These are phyloP conservation scores for Conidiobolus incongruus DNA, from an alignment of 371 early-diverging fungal species.

Conservation along the genomic window DNA sequence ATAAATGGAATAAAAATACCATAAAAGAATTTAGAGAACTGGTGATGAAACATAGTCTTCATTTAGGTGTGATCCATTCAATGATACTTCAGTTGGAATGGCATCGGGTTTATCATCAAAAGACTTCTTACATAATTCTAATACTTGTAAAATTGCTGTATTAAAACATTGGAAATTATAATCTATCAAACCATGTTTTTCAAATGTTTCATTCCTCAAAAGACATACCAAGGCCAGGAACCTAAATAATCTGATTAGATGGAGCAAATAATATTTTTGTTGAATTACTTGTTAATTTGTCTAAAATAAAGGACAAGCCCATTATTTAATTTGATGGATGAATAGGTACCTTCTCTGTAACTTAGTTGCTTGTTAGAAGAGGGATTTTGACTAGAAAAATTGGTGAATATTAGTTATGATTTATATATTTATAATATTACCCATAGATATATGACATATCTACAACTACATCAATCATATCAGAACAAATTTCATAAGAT, in stretches of 20 bases:
- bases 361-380: slow-evolving; percentile 1
- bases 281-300: slow-evolving; percentile 39
- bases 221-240: slow-evolving; percentile 58
- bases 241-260: slow-evolving; percentile 10
- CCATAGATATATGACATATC: slow-evolving; percentile 66
- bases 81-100: too few species aligned
- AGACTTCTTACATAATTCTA: slow-evolving; percentile 35
- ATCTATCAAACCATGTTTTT: slow-evolving; percentile 70
- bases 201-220: slow-evolving; percentile 64
- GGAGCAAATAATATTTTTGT: neutral
- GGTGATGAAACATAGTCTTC: too few species aligned
- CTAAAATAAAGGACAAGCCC: slow-evolving; percentile 65
- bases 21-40: too few species aligned
- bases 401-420: neutral
- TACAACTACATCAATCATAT: slow-evolving; percentile 85
- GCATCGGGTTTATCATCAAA: too few species aligned
- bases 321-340: slow-evolving; percentile 54
- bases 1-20: too few species aligned
- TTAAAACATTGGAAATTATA: slow-evolving; percentile 70
- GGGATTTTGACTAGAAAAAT: slow-evolving; percentile 1
- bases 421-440: slow-evolving; percentile 11
- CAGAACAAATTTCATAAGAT: slow-evolving; percentile 75
- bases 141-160: slow-evolving; percentile 41
- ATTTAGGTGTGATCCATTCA: too few species aligned
- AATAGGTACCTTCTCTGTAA: slow-evolving; percentile 12